Base-by-base conservation (phyloP, 257 asterid genomes). In the Solanum ahanhuiri region DNA sequence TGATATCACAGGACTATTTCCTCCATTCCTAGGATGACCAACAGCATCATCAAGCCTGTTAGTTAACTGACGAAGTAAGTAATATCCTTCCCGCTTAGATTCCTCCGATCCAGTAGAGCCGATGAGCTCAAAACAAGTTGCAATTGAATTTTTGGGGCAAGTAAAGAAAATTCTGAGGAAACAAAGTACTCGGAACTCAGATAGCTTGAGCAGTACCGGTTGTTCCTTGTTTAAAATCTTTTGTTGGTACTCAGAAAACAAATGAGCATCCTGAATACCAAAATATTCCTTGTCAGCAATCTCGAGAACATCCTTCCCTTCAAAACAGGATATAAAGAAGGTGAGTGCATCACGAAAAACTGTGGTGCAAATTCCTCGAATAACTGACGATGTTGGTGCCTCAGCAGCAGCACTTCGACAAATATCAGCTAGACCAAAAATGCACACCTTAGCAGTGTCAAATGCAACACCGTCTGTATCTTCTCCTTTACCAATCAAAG, bases 391-490 rank as follows among this genome's bases (percentile, higher is more conserved):
- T 88, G 88, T 89, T 71, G 91, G 89, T 57, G 93, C 92, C 87
- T 88, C 91, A 57, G 86, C 84, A n/a, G 94, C 91, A 87, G 94
- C 98, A 90, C 94, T 92, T 70, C 85, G 89, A 88, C 96, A 93
- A 75, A 96, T 92, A 88, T 93, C 95, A 86, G 91, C 93, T 73
- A 96, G 90, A 82, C 98, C 98, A 83, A 91, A 91, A 83, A 93
- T 89, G 93, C 98, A 96, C 88, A 94, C 91, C 90, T 92, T 94
- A 23, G 96, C 95, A 91, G 95, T 92, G 91, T 94, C 98, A 91
- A 91, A 95, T 39, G 96, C 93, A 89, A 91, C 90, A 89, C 93
- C 94, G 84, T 94, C 96, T 81, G 84, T 85, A 87, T 95, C 98
- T 87, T 93, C 96, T 86, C 93, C 98, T 82, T 87, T 89, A 86